phyloP scores from a whole-genome alignment of 2,329 filamentous ascomycete genomes.

The Phoma sp. region DNA sequence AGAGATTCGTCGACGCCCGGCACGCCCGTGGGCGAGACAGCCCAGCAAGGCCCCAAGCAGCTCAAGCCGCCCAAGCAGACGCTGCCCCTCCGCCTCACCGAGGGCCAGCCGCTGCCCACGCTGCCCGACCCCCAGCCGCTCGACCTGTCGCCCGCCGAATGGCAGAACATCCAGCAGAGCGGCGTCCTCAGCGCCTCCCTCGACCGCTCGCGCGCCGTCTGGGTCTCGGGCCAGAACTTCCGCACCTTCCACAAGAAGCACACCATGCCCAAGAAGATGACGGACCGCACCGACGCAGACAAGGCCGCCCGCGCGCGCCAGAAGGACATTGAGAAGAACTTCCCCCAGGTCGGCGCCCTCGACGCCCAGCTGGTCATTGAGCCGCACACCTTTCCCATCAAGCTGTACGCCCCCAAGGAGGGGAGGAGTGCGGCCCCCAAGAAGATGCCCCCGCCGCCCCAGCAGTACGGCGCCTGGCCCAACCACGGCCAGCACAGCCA shows the following conservation, averaged over 20 bases:
- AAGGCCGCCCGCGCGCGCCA: constrained; percentile 66
- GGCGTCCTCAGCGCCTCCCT: constrained; percentile 78
- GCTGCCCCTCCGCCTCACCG: constrained; percentile 67
- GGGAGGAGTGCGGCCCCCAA: constrained; percentile 32
- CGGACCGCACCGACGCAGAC: constrained; percentile 70
- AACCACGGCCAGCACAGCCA: constrained; percentile 40
- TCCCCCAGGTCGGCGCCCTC: constrained; percentile 40
- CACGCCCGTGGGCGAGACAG: constrained; percentile 28
- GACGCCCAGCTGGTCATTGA: constrained; percentile 75
- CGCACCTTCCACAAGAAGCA: constrained; percentile 47
- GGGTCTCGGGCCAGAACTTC: constrained; percentile 48
- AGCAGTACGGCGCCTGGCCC: constrained; percentile 43
- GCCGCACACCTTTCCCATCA: constrained; percentile 78
- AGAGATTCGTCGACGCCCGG: constrained; percentile 35
- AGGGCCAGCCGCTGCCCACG: constrained; percentile 74
- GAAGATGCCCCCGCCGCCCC: constrained; percentile 35
- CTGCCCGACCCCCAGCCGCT: constrained; percentile 70
- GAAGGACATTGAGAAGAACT: constrained; percentile 51
- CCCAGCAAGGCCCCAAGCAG: constrained; percentile 22
- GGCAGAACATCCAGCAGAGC: constrained; percentile 76
- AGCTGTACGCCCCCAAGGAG: constrained; percentile 43
- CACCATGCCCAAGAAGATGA: constrained; percentile 45
- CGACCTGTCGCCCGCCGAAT: constrained; percentile 68
- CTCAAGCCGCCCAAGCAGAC: constrained; percentile 20
- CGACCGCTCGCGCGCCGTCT: constrained; percentile 68